Base-by-base conservation (phyloP, 164 flowering plant genomes). In the Magnolia officinalis region DNA sequence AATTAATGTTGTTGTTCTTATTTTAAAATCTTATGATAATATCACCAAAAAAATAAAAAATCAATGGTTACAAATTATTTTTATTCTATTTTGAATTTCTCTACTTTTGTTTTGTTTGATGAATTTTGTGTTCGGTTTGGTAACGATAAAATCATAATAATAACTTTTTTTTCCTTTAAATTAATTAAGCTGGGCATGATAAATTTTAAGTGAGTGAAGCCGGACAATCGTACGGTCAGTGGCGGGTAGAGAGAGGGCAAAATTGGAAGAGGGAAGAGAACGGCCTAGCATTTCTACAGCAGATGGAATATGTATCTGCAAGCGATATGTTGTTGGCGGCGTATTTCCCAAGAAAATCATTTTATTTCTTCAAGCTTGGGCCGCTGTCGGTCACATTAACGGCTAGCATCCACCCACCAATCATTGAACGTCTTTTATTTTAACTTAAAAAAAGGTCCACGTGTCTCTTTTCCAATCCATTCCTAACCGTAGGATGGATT, bases 331-430 rank as follows among this genome's bases (percentile, higher is more conserved):
- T 70, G 29, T 24, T 70, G 72, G 55, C 72, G 8, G 72, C 72
- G 72, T 70, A 70, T 50, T 8, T 49, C 24, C 49, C 8, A 70
- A 70, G 72, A 70, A 2, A 68, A 23, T 23, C 16, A 2, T 31
- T 70, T 37, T 52, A 72, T 45, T 50, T 23, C 29, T n/a, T 23
- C 31, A 20, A 52, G 51, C 74, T 63, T 52, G 63, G 51, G 52
- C 19, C 2, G 21, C 45, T 72, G 23, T 51, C 74, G 74, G 74
- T 72, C 31, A 52, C 63, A 72, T 24, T 26, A 68, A 68, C 50
- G 52, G 63, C 74, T 8, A 21, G 18, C 63, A 1, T 70, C 72
- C 20, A 45, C 51, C 55, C 55, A 18, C 63, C 63, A 72, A 72
- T 72, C 74, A 72, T 72, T 72, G 63, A 10, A 37, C 16, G 8